phyloP scores from a whole-genome alignment of 208 protist species.

The Kentomonas sorsogonicus region DNA sequence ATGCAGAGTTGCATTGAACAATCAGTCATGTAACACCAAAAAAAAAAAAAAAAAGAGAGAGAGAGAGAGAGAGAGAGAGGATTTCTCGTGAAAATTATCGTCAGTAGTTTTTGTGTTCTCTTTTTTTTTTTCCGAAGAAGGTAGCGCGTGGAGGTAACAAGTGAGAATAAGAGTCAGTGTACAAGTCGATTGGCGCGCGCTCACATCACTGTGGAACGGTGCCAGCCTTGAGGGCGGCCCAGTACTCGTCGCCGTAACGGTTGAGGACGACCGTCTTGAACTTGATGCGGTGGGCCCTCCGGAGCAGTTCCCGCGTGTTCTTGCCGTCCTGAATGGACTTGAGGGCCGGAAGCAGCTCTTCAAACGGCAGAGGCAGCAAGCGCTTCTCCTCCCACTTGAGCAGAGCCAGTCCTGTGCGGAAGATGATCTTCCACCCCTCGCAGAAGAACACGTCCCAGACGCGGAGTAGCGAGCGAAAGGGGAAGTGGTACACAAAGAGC shows the following conservation, averaged over 20 bases:
- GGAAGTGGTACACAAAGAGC: slow-evolving; percentile 88
- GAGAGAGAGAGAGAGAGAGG: no score
- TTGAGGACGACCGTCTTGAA: slow-evolving; percentile 87
- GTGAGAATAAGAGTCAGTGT: no score
- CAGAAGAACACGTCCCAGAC: slow-evolving; percentile 93
- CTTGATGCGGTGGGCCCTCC: slow-evolving; percentile 68
- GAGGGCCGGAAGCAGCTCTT: slow-evolving; percentile 69
- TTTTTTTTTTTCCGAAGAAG: no score
- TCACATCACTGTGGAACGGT: no score
- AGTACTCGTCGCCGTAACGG: slow-evolving; percentile 77
- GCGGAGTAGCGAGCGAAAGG: slow-evolving; percentile 78
- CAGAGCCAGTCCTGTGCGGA: slow-evolving; percentile 80
- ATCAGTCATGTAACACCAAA: slow-evolving; percentile 2
- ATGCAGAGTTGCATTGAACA: neutral
- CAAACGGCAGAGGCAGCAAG: slow-evolving; percentile 65
- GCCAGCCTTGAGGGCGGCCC: no score
- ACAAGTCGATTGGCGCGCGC: no score
- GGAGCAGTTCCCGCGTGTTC: slow-evolving; percentile 64
- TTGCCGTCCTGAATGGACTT: slow-evolving; percentile 86
- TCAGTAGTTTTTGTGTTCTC: no score
- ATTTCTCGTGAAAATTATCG: no score
- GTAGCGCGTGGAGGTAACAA: no score
- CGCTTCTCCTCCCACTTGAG: slow-evolving; percentile 85
- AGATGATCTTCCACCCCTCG: slow-evolving; percentile 93
- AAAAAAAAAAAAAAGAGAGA: no score